Conservation (phyloP, 345 rosid species). For the Bruguiera sexangula region DNA sequence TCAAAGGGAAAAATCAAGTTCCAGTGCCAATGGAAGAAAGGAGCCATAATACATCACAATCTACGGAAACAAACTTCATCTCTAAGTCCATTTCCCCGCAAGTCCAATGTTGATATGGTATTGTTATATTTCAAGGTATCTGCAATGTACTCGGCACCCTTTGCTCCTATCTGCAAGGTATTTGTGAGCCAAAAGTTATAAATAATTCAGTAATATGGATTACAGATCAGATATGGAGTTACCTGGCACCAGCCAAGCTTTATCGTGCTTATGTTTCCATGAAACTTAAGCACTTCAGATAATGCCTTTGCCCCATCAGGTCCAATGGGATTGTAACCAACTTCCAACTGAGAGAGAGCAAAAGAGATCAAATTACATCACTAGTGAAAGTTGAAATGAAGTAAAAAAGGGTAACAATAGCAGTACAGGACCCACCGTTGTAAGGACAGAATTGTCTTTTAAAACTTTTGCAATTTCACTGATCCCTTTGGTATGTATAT, state of each 20-base stretch:
- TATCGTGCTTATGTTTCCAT: conserved; percentile 72
- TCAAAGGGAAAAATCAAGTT: background rate
- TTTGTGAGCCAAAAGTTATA: conserved; percentile 8
- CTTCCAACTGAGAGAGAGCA: conserved; percentile 58
- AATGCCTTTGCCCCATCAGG: conserved; percentile 80
- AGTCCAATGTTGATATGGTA: conserved; percentile 72
- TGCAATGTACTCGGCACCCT: conserved; percentile 78
- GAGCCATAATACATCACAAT: conserved; percentile 11
- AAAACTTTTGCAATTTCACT: conserved; percentile 68
- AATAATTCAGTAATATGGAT: background rate
- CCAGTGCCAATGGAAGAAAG: background rate
- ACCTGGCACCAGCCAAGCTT: conserved; percentile 99
- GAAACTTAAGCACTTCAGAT: conserved; percentile 87
- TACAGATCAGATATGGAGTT: conserved; percentile 9
- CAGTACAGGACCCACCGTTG: conserved; percentile 50
- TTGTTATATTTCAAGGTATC: conserved; percentile 86
- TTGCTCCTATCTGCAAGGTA: conserved; percentile 72
- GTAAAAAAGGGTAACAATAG: background rate
- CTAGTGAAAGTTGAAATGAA: conserved; percentile 12
- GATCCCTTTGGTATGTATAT: conserved; percentile 73
- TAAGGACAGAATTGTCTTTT: conserved; percentile 66
- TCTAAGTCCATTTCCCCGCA: conserved; percentile 92
- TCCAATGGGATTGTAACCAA: conserved; percentile 93
- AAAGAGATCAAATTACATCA: conserved; percentile 8
- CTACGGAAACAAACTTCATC: conserved; percentile 57